Conservation (phyloP, 1,139 yeast species). For the Saccharomyces hybrid region DNA sequence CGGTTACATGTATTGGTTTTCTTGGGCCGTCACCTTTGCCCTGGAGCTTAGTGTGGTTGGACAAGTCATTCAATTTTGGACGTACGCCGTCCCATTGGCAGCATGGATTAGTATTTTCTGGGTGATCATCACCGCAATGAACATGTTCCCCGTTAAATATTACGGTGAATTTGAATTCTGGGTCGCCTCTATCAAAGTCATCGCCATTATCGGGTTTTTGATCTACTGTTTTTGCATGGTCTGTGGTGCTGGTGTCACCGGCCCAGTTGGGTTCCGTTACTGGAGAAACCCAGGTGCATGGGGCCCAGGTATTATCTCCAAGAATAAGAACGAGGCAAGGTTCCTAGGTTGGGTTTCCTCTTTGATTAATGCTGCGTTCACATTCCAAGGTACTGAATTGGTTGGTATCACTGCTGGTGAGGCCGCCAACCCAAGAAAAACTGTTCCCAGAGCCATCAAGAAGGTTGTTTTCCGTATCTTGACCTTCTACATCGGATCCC, state of each 20-base stretch:
- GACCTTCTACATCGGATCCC: constrained; percentile 58
- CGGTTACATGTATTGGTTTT: constrained; percentile 81
- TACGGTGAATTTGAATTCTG: constrained; percentile 66
- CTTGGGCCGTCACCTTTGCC: constrained; percentile 80
- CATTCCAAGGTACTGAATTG: constrained; percentile 71
- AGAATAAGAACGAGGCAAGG: constrained; percentile 40
- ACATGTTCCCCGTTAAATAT: constrained; percentile 53
- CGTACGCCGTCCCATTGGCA: constrained; percentile 53
- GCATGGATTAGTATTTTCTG: constrained; percentile 70
- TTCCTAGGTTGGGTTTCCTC: constrained; percentile 57
- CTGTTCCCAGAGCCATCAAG: constrained; percentile 72
- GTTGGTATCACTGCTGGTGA: constrained; percentile 73
- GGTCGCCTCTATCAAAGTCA: constrained; percentile 58
- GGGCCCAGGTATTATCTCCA: constrained; percentile 45
- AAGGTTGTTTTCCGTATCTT: constrained; percentile 72
- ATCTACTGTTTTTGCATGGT: constrained; percentile 61
- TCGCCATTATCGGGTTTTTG: constrained; percentile 66
- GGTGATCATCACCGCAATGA: constrained; percentile 42
- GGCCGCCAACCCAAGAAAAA: constrained; percentile 65
- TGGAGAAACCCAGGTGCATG: constrained; percentile 60
- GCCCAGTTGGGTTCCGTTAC: constrained; percentile 69
- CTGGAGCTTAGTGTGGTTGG: constrained; percentile 76
- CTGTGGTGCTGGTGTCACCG: constrained; percentile 62
- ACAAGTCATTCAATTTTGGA: constrained; percentile 70
- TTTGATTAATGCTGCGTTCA: constrained; percentile 65